A percentile compares a stretch with the other conserved stretches of the same genome.
Evolutionary conservation across 352 stramenopile genomes (phyloP).

Genomic region (Globisporangium orthogonon): DNA sequence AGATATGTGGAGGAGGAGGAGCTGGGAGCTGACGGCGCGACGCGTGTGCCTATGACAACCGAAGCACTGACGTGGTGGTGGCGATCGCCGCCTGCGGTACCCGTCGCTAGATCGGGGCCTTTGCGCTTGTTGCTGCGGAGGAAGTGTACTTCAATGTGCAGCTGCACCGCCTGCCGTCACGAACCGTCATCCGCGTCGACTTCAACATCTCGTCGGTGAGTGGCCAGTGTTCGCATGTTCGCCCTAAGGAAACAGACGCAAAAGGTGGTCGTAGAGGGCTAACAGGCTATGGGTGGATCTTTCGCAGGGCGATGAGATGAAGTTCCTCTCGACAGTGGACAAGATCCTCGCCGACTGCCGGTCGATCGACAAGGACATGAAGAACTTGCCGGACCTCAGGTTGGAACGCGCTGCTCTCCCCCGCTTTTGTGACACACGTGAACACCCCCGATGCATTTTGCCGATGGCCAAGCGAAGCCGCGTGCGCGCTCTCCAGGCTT

Average conservation of each 20-base stretch:
- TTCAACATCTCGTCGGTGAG: conserved; percentile 62
- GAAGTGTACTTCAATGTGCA: conserved; percentile 63
- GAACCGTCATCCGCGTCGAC: conserved; percentile 53
- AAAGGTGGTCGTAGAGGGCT: conserved; percentile 15
- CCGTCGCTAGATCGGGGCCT: conserved; percentile 46
- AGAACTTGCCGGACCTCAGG: conserved; percentile 57
- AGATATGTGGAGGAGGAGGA: neutral
- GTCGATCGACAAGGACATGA: conserved; percentile 54
- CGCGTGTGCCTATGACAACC: conserved; percentile 13
- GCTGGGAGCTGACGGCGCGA: neutral
- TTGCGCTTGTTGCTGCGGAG: conserved; percentile 55
- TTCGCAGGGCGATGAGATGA: conserved; percentile 47
- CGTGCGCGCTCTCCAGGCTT: neutral
- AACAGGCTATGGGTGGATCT: neutral
- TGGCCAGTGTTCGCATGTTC: neutral
- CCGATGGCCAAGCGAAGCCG: conserved; percentile 1
- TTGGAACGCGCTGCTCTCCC: conserved; percentile 18
- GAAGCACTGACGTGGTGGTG: conserved; percentile 5
- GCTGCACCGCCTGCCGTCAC: conserved; percentile 39
- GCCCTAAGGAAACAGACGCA: neutral
- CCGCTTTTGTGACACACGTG: conserved; percentile 14
- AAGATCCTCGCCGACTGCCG: conserved; percentile 55
- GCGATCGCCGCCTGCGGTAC: conserved; percentile 2
- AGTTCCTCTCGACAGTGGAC: conserved; percentile 63
- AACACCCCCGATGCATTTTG: conserved; percentile 8